Evolutionary conservation across 345 rosid genomes (phyloP), one percentile per base, ranked within the genome.

Genomic region (Pugionium cornutum): DNA sequence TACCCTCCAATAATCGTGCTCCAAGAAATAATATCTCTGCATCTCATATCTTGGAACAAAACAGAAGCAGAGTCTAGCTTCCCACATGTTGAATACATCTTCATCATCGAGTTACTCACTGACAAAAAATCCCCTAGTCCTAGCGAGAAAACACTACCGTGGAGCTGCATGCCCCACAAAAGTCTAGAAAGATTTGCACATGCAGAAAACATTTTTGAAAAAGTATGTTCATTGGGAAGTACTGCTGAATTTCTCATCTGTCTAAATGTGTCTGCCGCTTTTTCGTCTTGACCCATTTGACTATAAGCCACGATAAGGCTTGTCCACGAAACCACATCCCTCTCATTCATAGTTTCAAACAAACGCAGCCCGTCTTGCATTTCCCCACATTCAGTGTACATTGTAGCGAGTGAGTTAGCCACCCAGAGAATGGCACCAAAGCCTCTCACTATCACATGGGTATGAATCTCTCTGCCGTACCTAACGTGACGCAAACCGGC

Each of bases 241-340:
- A 84, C 89, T 46, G 64, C 79, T 30, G 80, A 72, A 65, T 66
- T 85, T 57, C 69, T 69, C 96, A 92, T 83, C 61, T 75, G 68
- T 40, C 58, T 45, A 68, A 92, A 89, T 9, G 86, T 80, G 43
- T 71, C 68, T 49, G 87, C 46, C 10, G 94, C 94, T 62, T 79
- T 77, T 61, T 69, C 83, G 43, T 82, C 91, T 53, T 73, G 74
- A n/a, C 91, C 88, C 34, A 58, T 70, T 64, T 84, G 94, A 68
- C 75, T 64, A 76, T 77, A 89, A 26, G 82, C 72, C 0, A 81
- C 73, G 34, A 92, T 86, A 62, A 80, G 67, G 34, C 72, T 72
- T 4, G 98, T 92, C 98, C 98, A 92, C 0, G 96, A 88, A 84
- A 84, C 80, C 61, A 89, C 96, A 79, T 88, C 89, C 30, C 28